Conservation (phyloP, 441 rosid species). For the Pelargonium australe region DNA sequence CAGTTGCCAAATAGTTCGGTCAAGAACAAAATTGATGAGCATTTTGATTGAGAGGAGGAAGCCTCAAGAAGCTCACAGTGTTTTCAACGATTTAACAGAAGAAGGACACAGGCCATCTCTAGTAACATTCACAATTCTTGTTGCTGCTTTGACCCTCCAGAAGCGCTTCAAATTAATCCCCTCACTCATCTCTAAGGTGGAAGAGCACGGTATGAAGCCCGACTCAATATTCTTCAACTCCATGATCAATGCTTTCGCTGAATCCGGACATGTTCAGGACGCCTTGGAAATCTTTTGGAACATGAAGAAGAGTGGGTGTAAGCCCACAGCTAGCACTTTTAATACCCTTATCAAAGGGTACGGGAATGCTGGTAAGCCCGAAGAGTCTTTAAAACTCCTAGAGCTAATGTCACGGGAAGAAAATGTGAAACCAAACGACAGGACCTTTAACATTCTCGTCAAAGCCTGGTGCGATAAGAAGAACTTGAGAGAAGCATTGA, state of each 20-base stretch:
- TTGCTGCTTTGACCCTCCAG: slow-evolving; percentile 63
- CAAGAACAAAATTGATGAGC: slow-evolving; percentile 83
- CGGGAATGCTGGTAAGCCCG: slow-evolving; percentile 64
- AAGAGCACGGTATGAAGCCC: slow-evolving; percentile 63
- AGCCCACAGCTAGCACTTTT: slow-evolving; percentile 74
- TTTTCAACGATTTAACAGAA: slow-evolving; percentile 56
- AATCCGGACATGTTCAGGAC: slow-evolving; percentile 67
- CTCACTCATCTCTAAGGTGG: slow-evolving; percentile 53
- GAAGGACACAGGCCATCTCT: slow-evolving; percentile 83
- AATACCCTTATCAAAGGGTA: slow-evolving; percentile 86
- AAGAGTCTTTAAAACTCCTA: slow-evolving; percentile 58
- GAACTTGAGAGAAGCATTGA: slow-evolving; percentile 71
- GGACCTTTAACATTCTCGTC: slow-evolving; percentile 74
- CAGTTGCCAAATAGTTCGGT: slow-evolving; percentile 58
- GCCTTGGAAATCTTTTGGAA: slow-evolving; percentile 69
- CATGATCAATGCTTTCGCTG: slow-evolving; percentile 79
- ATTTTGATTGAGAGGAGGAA: slow-evolving; percentile 58
- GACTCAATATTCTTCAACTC: slow-evolving; percentile 89
- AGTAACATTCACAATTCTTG: slow-evolving; percentile 74
- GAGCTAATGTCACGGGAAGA: slow-evolving; percentile 50
- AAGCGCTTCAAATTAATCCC: slow-evolving; percentile 57
- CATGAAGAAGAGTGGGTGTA: slow-evolving; percentile 72
- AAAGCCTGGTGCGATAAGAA: slow-evolving; percentile 74
- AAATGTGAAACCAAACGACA: slow-evolving; percentile 54
- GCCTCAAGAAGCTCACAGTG: slow-evolving; percentile 64